phyloP scores from a whole-genome alignment of 2,329 filamentous ascomycete genomes.

The Aureobasidium sp. region DNA sequence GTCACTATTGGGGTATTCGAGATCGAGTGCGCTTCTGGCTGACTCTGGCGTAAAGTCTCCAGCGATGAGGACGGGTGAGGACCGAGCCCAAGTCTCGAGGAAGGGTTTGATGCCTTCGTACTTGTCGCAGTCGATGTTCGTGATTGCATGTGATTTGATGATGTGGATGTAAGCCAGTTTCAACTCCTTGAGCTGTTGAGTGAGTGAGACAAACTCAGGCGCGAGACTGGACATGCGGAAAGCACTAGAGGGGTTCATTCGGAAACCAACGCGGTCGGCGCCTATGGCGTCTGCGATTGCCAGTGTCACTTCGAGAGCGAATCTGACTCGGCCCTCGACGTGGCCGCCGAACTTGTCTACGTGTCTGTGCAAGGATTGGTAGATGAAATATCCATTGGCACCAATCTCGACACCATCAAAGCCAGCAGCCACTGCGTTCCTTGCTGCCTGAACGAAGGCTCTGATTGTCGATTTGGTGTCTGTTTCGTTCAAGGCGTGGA shows the following conservation, averaged over 20 bases:
- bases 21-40: constrained; percentile 30
- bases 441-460: constrained; percentile 37
- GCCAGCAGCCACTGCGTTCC: constrained; percentile 42
- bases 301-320: constrained; percentile 47
- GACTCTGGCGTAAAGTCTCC: constrained; percentile 36
- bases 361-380: constrained; percentile 56
- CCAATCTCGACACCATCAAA: constrained; percentile 55
- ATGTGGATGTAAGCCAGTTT: constrained; percentile 54
- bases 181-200: constrained; percentile 43
- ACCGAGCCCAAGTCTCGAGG: constrained; percentile 38
- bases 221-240: constrained; percentile 55
- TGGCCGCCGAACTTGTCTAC: constrained; percentile 43
- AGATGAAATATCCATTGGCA: constrained; percentile 50
- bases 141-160: constrained; percentile 50
- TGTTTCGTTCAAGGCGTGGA: constrained; percentile 30
- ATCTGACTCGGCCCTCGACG: constrained; percentile 43
- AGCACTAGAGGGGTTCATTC: constrained; percentile 52
- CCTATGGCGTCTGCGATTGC: constrained; percentile 47
- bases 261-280: constrained; percentile 46
- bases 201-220: constrained; percentile 56
- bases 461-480: constrained; percentile 32
- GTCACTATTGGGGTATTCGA: constrained; percentile 37
- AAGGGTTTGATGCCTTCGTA: constrained; percentile 38
- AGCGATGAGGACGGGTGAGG: constrained; percentile 41
- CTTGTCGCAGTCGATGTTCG: constrained; percentile 34